Evolutionary conservation across 495 filamentous ascomycete genomes (phyloP).

Genomic region (Daldinia caldariorum): DNA sequence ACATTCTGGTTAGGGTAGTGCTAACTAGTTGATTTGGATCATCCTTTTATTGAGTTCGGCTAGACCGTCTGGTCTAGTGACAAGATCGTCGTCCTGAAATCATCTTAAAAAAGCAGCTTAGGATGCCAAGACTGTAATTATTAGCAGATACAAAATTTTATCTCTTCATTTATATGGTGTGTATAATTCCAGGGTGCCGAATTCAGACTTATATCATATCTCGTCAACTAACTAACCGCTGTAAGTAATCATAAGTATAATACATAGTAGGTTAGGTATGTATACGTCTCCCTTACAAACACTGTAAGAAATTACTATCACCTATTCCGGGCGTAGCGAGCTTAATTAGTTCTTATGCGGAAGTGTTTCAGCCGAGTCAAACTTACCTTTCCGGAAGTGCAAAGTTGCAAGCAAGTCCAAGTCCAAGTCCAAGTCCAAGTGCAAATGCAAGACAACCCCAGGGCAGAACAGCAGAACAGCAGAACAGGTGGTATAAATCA

Average conservation of each 20-base stretch:
- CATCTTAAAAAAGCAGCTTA: constrained; percentile 36
- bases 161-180: too few relatives aligned
- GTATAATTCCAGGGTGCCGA: too few relatives aligned
- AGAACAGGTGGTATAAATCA: constrained; percentile 12
- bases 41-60: constrained; percentile 31
- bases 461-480: not conserved
- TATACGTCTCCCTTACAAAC: not conserved
- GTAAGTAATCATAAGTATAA: not conserved
- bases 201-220: not conserved
- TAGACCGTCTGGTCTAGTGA: constrained; percentile 30
- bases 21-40: constrained; percentile 42
- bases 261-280: too few relatives aligned
- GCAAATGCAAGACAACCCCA: not conserved
- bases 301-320: not conserved
- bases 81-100: constrained; percentile 44
- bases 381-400: constrained; percentile 6
- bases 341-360: constrained; percentile 8
- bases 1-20: constrained; percentile 3
- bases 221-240: not conserved
- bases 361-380: constrained; percentile 9
- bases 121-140: constrained; percentile 38
- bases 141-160: constrained; percentile 20
- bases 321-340: not conserved
- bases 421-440: not conserved
- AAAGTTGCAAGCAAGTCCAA: not conserved